These are phyloP conservation scores for Aaosphaeria pasadenensis DNA, from an alignment of 2,329 filamentous ascomycete genomes.

Conservation along the genomic window DNA sequence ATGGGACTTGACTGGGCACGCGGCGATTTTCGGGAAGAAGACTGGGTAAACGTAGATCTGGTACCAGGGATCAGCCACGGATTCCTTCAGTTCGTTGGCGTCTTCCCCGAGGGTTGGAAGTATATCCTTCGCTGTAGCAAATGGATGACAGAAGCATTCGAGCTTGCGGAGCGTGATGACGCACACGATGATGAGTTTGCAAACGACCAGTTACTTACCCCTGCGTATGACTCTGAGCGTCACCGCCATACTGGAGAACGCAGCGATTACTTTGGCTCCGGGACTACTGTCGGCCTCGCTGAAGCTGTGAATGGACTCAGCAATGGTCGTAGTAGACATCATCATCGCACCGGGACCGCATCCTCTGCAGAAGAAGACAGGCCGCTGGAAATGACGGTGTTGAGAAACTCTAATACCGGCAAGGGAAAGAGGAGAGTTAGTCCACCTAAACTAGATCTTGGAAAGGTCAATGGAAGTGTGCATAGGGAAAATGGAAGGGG, in stretches of 20 bases:
- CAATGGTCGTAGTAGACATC: conserved; percentile 40
- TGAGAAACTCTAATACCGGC: conserved; percentile 6
- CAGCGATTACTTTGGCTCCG: conserved; percentile 68
- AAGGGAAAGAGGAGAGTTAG: conserved; percentile 21
- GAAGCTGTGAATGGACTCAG: conserved; percentile 62
- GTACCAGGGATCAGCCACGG: conserved; percentile 90
- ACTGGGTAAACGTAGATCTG: conserved; percentile 76
- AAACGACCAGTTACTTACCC: conserved; percentile 4
- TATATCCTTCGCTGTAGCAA: conserved; percentile 73
- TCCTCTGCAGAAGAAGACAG: conserved; percentile 76
- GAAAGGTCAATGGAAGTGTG: conserved; percentile 2
- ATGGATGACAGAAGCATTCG: conserved; percentile 81
- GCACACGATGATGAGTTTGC: conserved; percentile 9
- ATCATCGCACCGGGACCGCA: conserved; percentile 52
- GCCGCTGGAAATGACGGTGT: conserved; percentile 72
- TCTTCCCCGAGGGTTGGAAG: conserved; percentile 89
- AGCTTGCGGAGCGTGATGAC: conserved; percentile 41
- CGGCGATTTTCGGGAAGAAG: conserved; percentile 65
- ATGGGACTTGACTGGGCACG: conserved; percentile 51
- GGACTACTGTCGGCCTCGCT: conserved; percentile 69
- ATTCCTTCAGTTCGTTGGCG: conserved; percentile 83
- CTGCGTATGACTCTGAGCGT: conserved; percentile 2
- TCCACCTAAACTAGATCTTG: conserved; percentile 8
- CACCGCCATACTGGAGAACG: conserved; percentile 56
- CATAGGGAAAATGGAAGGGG: conserved; percentile 7